Conservation (phyloP, 1,284 basidiomycete genomes). For the Apiotrichum montevideense region DNA sequence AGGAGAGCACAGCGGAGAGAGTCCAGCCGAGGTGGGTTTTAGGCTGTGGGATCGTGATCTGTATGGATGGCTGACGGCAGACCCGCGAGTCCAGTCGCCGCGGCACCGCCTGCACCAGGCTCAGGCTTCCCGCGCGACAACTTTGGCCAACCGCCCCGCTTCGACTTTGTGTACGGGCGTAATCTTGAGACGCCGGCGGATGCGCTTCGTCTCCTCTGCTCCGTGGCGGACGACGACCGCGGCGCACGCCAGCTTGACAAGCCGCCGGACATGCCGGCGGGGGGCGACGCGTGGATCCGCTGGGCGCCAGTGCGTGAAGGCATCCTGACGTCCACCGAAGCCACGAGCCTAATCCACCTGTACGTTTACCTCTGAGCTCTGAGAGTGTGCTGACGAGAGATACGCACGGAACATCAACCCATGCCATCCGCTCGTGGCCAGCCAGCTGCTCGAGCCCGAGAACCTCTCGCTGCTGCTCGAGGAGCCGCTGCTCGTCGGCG, state of each 20-base stretch:
- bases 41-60: too few species aligned
- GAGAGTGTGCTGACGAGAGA: background rate
- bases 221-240: constrained; percentile 14
- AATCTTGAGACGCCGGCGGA: constrained; percentile 22
- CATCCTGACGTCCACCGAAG: constrained; percentile 18
- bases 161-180: constrained; percentile 16
- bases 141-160: background rate
- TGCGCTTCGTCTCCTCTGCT: constrained; percentile 18
- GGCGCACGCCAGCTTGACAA: background rate
- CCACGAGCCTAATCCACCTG: constrained; percentile 9
- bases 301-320: constrained; percentile 23
- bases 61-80: too few species aligned
- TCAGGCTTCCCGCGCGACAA: background rate
- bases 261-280: background rate
- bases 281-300: constrained; percentile 15
- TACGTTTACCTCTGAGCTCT: constrained; percentile 1
- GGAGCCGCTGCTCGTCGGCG: constrained; percentile 15
- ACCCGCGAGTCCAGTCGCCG: too few species aligned
- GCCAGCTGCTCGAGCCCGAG: constrained; percentile 14
- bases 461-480: constrained; percentile 11
- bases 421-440: constrained; percentile 15
- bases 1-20: too few species aligned
- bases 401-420: constrained; percentile 16
- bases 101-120: background rate
- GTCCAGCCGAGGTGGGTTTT: too few species aligned